These are phyloP conservation scores for Poa pratensis DNA, from an alignment of 176 grass and related monocot genomes.

Conservation along the genomic window DNA sequence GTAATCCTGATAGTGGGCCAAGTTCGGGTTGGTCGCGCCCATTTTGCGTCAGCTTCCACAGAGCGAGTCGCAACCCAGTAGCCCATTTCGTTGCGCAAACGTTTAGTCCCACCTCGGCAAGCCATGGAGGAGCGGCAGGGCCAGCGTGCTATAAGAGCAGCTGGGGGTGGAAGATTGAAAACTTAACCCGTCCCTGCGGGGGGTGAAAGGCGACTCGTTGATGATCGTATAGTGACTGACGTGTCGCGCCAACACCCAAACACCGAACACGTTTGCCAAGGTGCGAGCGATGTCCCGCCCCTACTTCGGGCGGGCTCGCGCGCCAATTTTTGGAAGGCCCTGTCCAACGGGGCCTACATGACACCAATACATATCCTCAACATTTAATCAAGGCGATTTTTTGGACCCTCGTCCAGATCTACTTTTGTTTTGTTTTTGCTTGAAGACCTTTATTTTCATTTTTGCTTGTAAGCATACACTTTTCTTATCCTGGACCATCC, in stretches of 20 bases:
- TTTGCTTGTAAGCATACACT: too few relatives aligned
- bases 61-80: neutral
- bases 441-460: too few relatives aligned
- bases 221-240: slow-evolving; percentile 75
- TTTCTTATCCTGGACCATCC: too few relatives aligned
- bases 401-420: too few relatives aligned
- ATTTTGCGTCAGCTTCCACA: neutral
- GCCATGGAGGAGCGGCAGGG: accelerated
- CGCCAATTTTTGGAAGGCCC: slow-evolving; percentile 75
- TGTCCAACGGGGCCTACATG: slow-evolving; percentile 50
- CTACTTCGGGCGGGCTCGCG: slow-evolving; percentile 58
- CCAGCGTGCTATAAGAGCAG: neutral
- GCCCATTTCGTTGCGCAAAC: neutral
- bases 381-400: too few relatives aligned
- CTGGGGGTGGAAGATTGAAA: accelerated
- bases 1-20: neutral
- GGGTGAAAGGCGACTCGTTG: slow-evolving; percentile 66
- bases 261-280: slow-evolving; percentile 41
- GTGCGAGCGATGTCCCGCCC: slow-evolving; percentile 55
- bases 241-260: slow-evolving; percentile 62
- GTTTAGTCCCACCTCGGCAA: slow-evolving; percentile 42
- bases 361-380: neutral
- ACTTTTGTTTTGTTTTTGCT: too few relatives aligned
- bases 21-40: neutral
- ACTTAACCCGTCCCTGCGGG: slow-evolving; percentile 34